Evolutionary conservation across 108 stramenopile genomes (phyloP).

Genomic region (Conticribra weissflogii): DNA sequence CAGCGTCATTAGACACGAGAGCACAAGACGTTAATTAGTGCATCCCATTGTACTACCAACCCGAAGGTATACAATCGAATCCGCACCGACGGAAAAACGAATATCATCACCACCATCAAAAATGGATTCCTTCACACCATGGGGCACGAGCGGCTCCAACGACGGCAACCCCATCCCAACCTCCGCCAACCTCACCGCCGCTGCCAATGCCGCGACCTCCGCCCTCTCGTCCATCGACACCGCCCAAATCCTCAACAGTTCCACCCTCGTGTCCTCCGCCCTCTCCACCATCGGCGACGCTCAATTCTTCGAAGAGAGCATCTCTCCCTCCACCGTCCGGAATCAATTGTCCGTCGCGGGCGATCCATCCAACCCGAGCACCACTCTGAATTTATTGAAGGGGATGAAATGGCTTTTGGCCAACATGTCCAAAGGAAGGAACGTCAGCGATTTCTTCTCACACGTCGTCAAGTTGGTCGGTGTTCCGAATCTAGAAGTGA

Average conservation of each 20-base stretch:
- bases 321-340: conserved; percentile 89
- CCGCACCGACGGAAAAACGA: background rate
- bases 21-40: background rate
- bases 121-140: background rate
- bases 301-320: conserved; percentile 98
- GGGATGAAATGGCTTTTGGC: conserved; percentile 99
- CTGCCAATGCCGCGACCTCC: conserved; percentile 22
- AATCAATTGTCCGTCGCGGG: conserved; percentile 59
- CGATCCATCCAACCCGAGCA: conserved; percentile 77
- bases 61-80: background rate
- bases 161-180: background rate
- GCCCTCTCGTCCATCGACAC: conserved; percentile 34
- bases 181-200: conserved; percentile 13
- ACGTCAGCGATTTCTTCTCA: conserved; percentile 97
- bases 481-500: conserved; percentile 89
- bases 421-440: conserved; percentile 93
- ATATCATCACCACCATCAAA: background rate
- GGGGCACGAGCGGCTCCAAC: background rate
- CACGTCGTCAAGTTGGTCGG: conserved; percentile 96
- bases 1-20: background rate
- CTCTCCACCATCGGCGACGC: conserved; percentile 84
- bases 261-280: conserved; percentile 69
- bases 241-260: conserved; percentile 41
- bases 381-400: conserved; percentile 77
- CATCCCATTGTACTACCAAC: too few relatives aligned